Percentiles rank a stretch among this genome's conserved stretches.
Conservation (phyloP, 768 basidiomycete genomes). For the Trametes meyenii region DNA sequence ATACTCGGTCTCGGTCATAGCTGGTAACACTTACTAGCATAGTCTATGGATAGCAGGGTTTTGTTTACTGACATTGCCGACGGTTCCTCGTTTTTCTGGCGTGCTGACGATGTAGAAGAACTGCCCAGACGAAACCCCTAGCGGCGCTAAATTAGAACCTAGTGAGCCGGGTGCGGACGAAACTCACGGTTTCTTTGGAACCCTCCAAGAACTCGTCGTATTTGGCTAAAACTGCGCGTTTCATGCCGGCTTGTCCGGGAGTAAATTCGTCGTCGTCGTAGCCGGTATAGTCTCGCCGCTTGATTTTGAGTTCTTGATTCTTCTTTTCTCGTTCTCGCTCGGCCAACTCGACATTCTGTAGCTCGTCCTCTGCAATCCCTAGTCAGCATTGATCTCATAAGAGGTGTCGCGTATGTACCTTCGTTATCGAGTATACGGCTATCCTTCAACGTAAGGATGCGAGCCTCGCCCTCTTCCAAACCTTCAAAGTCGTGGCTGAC, state of each 20-base stretch:
- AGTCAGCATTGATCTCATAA: background rate
- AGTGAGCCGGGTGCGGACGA: background rate
- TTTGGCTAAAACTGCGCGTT: constrained; percentile 82
- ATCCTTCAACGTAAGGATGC: constrained; percentile 96
- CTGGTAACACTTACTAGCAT: constrained; percentile 66
- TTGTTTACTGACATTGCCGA: constrained; percentile 72
- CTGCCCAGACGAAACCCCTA: constrained; percentile 90
- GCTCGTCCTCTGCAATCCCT: constrained; percentile 80
- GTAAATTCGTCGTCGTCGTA: constrained; percentile 96
- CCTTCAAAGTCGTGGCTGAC: constrained; percentile 94
- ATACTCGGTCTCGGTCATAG: background rate
- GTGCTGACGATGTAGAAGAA: constrained; percentile 42
- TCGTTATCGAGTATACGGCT: constrained; percentile 93
- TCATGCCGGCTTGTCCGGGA: constrained; percentile 74
- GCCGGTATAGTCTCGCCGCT: constrained; percentile 88
- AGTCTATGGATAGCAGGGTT: constrained; percentile 83
- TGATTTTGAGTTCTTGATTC: constrained; percentile 83
- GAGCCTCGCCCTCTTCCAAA: constrained; percentile 91
- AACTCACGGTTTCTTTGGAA: constrained; percentile 62
- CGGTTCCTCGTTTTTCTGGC: constrained; percentile 46
- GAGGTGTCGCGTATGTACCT: constrained; percentile 50
- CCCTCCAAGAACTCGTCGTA: constrained; percentile 92
- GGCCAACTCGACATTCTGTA: constrained; percentile 94
- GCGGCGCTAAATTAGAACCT: constrained; percentile 8
- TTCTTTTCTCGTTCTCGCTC: constrained; percentile 83